Percentiles rank a stretch among this genome's conserved stretches.
Conservation (phyloP, 148 eudicot genomes). For the Chenopodium formosanum region DNA sequence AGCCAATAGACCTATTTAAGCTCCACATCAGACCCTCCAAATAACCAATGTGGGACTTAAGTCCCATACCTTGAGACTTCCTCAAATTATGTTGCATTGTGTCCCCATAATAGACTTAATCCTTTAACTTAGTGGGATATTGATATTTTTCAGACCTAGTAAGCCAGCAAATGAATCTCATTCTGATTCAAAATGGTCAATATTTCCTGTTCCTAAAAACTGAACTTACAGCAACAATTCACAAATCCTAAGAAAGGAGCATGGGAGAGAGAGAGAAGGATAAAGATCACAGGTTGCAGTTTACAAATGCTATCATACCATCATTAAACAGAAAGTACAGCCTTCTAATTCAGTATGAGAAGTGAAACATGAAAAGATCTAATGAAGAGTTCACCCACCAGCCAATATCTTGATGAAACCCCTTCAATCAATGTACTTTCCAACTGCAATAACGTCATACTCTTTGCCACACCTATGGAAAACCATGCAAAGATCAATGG, state of each 20-base stretch:
- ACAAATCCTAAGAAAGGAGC: neutral
- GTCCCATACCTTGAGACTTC: neutral
- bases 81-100: neutral
- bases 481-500: neutral
- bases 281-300: neutral
- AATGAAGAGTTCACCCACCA: constrained; percentile 53
- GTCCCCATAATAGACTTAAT: neutral
- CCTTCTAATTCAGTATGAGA: constrained; percentile 1
- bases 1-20: too few relatives aligned
- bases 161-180: neutral
- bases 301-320: neutral
- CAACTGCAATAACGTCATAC: constrained; percentile 86
- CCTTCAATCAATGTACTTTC: constrained; percentile 83
- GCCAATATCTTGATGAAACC: constrained; percentile 75
- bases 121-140: neutral
- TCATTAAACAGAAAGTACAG: neutral
- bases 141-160: neutral
- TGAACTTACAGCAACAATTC: neutral
- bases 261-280: neutral
- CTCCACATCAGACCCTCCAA: too few relatives aligned
- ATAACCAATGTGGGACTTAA: too few relatives aligned
- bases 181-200: neutral
- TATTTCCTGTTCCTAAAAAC: neutral
- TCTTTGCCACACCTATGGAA: constrained; percentile 51
- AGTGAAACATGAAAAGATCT: neutral